phyloP scores from a whole-genome alignment of 495 filamentous ascomycete species.

The Talaromyces liani region DNA sequence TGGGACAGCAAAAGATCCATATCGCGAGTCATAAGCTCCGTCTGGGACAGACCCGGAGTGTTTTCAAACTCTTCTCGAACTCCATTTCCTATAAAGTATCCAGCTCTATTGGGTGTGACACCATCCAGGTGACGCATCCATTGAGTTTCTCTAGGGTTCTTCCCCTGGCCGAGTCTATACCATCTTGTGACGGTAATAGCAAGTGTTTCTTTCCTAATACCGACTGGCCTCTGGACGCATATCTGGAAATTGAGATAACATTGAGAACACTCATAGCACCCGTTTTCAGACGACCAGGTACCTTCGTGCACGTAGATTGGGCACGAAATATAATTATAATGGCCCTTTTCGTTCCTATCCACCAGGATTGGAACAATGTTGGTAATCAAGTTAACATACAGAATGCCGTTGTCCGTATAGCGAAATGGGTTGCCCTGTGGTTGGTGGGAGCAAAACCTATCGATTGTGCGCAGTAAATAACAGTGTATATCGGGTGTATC shows the following conservation, averaged over 20 bases:
- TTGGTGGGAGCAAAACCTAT: too few relatives aligned
- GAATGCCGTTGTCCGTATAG: too few relatives aligned
- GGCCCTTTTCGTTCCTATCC: too few relatives aligned
- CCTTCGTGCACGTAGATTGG: neutral
- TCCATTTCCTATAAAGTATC: neutral
- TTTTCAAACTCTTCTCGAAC: neutral
- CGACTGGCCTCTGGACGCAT: neutral
- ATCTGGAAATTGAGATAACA: neutral
- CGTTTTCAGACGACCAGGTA: neutral
- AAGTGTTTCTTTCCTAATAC: neutral
- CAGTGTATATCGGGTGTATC: too few relatives aligned
- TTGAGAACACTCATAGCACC: neutral
- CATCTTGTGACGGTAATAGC: neutral
- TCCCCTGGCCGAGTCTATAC: neutral
- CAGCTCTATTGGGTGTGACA: neutral
- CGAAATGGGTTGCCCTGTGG: too few relatives aligned
- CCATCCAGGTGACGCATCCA: too few relatives aligned
- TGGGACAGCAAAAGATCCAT: neutral
- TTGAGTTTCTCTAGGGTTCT: neutral
- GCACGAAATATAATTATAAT: neutral
- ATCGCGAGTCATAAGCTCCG: neutral
- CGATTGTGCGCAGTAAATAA: too few relatives aligned
- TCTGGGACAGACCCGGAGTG: neutral
- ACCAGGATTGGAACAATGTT: too few relatives aligned
- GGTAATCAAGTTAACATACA: too few relatives aligned